Percentiles rank a stretch among this genome's conserved stretches.
Conservation (phyloP, 495 filamentous ascomycete genomes). For the Physcia stellaris region DNA sequence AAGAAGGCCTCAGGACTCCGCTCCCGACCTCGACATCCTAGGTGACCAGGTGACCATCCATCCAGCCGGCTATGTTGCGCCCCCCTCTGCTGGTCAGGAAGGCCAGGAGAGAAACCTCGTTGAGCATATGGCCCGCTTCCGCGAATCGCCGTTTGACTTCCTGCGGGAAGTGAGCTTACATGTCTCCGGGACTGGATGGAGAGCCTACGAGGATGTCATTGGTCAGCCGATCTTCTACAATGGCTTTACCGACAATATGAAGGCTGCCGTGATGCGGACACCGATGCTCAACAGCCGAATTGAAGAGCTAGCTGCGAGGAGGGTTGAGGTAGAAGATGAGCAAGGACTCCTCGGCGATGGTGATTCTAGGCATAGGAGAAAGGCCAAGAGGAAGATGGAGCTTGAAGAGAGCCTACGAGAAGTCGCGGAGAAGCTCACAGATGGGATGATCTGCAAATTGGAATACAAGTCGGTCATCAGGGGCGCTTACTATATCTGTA, state of each 20-base stretch:
- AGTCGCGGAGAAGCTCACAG: constrained; percentile 70
- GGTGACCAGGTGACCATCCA: constrained; percentile 69
- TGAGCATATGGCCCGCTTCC: constrained; percentile 70
- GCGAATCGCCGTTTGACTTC: constrained; percentile 59
- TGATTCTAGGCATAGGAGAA: constrained; percentile 32
- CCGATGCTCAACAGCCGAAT: constrained; percentile 62
- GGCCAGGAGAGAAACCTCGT: constrained; percentile 60
- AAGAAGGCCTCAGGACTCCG: constrained; percentile 27
- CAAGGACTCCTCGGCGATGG: constrained; percentile 50
- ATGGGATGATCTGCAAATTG: constrained; percentile 98
- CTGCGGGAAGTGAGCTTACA: constrained; percentile 84
- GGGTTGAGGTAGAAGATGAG: constrained; percentile 59
- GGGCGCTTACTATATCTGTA: constrained; percentile 76
- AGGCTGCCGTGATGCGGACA: constrained; percentile 55
- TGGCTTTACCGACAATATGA: constrained; percentile 87
- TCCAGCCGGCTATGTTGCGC: constrained; percentile 57
- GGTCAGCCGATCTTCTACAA: constrained; percentile 89
- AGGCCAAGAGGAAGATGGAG: constrained; percentile 40
- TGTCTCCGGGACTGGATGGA: constrained; percentile 83
- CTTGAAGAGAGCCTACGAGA: constrained; percentile 53
- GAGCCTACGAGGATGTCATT: constrained; percentile 78
- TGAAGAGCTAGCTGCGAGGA: constrained; percentile 56
- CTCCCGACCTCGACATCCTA: constrained; percentile 73
- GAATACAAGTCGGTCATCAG: constrained; percentile 90
- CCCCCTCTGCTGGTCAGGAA: constrained; percentile 22